Percentiles rank a stretch among this genome's conserved stretches.
Evolutionary conservation across 2,329 filamentous ascomycete species (phyloP).

Genomic region (Dryadomyces quercus-mongolicae): DNA sequence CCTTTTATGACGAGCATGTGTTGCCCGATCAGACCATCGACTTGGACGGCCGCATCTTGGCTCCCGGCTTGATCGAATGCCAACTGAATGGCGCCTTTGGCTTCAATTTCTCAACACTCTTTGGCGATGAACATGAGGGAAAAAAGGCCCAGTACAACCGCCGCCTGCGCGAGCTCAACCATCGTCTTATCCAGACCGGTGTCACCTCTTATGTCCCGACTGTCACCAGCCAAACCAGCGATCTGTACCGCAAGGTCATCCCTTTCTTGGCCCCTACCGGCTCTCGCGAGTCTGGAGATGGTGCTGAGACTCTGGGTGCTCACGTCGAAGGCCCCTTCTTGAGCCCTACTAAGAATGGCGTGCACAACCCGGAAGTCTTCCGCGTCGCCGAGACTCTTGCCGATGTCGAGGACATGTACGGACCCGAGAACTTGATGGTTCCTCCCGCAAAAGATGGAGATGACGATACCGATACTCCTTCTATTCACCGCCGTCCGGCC

Average conservation of each 20-base stretch:
- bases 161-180: conserved; percentile 60
- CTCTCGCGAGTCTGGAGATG: conserved; percentile 46
- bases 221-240: conserved; percentile 65
- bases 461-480: background rate
- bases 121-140: conserved; percentile 34
- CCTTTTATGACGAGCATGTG: conserved; percentile 55
- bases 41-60: conserved; percentile 69
- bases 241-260: conserved; percentile 71
- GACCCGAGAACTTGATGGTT: conserved; percentile 49
- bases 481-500: conserved; percentile 20
- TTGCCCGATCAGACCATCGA: conserved; percentile 66
- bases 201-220: conserved; percentile 85
- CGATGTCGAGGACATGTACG: conserved; percentile 63
- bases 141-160: conserved; percentile 55
- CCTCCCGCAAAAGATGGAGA: conserved; percentile 12
- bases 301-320: conserved; percentile 77
- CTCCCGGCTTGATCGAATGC: conserved; percentile 79
- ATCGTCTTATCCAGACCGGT: conserved; percentile 59
- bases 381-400: conserved; percentile 48
- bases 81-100: conserved; percentile 89
- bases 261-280: conserved; percentile 68
- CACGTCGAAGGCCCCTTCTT: conserved; percentile 90
- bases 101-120: conserved; percentile 77
- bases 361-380: conserved; percentile 67
- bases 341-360: conserved; percentile 69